Evolutionary conservation across 2,329 filamentous ascomycete genomes (phyloP), one percentile per base, ranked within the genome.

Genomic region (Cryphonectria radicalis): DNA sequence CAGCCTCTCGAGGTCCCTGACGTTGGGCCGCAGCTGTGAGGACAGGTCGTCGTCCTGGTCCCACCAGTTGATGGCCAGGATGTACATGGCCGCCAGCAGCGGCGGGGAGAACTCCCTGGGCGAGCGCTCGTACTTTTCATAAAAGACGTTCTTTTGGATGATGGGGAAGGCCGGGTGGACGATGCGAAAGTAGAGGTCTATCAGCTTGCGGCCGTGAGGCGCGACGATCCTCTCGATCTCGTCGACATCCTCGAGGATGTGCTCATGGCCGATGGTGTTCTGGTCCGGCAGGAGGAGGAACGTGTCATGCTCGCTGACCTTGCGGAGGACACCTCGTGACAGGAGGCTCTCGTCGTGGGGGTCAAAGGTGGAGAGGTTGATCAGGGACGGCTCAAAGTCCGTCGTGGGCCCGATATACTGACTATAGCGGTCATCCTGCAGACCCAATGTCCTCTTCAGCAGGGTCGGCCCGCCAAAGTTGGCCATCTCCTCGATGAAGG

Each of bases 401-500:
- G 93, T 94, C 66, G 92, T 95, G 71, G 92, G 89, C 37, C 93
- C 93, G 76, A 96, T 93, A 78, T 95, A 93, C 81, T 93, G 92
- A 82, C 92, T 94, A 80, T 92, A 94, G 73, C 92, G 90, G 80
- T 93, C 91, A 77, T 89, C 85, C 79, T 95, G 93, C 75, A 96
- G 86, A 72, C 93, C 93, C 71, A 96, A 84, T 22, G 90, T 92
- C 78, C 89, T 87, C 80, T 90, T 91, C 71, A 92, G 84, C 76
- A 91, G 83, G 71, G 88, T 90, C 68, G 89, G 88, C 55, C 89
- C 89, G 73, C 89, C 89, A 76, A 91, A 88, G 79, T 91, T 91
- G 79, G 90, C 89, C 88, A 92, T 90, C 74, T 92, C 90, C 82
- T 92, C 89, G 73, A 91, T 84, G 73, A 91, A 84, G 65, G 89